Percentiles rank a stretch among this genome's conserved stretches.
Evolutionary conservation across 1,284 basidiomycete genomes (phyloP).

Genomic region (Moesziomyces sp.): DNA sequence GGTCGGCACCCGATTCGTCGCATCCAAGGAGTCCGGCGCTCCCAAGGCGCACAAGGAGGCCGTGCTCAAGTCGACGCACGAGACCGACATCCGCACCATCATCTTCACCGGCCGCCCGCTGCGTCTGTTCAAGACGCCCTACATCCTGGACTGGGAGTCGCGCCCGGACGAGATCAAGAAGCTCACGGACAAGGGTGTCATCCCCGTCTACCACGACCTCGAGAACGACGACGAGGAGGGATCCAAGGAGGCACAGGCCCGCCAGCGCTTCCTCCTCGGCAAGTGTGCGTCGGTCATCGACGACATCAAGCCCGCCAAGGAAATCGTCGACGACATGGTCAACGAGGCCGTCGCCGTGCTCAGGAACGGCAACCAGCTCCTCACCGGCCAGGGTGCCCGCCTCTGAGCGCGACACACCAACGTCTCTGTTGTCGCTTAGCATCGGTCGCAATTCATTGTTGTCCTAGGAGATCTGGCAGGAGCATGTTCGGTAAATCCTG

Average conservation of each 20-base stretch:
- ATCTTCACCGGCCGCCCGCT: conserved; percentile 78
- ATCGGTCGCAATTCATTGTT: no score
- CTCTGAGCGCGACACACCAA: conserved; percentile 4
- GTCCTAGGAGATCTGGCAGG: no score
- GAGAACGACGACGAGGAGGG: conserved; percentile 62
- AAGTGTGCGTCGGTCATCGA: conserved; percentile 72
- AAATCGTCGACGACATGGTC: conserved; percentile 62
- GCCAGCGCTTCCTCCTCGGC: conserved; percentile 58
- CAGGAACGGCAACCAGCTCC: conserved; percentile 37
- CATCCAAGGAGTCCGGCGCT: conserved; percentile 68
- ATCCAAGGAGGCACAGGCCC: conserved; percentile 45
- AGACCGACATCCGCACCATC: conserved; percentile 60
- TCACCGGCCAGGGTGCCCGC: conserved; percentile 34
- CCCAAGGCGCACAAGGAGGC: conserved; percentile 63
- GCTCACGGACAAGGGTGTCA: conserved; percentile 59
- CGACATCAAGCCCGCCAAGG: conserved; percentile 61
- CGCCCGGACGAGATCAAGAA: conserved; percentile 63
- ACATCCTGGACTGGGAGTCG: conserved; percentile 61
- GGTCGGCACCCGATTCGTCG: conserved; percentile 85
- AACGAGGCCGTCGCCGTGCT: conserved; percentile 54
- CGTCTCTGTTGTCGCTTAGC: no score
- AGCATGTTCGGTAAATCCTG: no score
- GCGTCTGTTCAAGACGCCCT: conserved; percentile 70
- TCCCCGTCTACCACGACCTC: conserved; percentile 60
- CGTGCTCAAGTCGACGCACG: conserved; percentile 60